A percentile compares a stretch with the other conserved stretches of the same genome.
phyloP scores from a whole-genome alignment of 1,139 yeast species.

The Schwanniomyces etchellsii region DNA sequence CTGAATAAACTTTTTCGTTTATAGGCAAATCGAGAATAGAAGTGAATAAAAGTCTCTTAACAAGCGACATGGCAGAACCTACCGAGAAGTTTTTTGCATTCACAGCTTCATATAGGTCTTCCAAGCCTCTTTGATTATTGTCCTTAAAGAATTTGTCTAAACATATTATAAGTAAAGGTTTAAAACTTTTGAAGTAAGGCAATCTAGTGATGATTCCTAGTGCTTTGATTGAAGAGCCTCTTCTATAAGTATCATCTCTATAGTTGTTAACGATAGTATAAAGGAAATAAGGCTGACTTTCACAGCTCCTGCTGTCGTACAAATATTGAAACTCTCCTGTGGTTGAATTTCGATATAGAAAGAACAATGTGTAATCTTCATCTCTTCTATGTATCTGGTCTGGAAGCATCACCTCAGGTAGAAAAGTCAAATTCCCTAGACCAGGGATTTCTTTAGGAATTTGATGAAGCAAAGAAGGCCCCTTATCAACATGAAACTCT shows the following conservation, averaged over 20 bases:
- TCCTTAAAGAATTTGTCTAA: constrained; percentile 40
- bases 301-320: constrained; percentile 26
- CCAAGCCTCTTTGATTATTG: constrained; percentile 17
- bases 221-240: constrained; percentile 56
- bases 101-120: constrained; percentile 26
- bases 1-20: constrained; percentile 38
- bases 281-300: constrained; percentile 42
- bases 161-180: constrained; percentile 51
- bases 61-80: constrained; percentile 19
- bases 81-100: constrained; percentile 30
- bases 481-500: constrained; percentile 55
- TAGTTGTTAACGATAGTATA: constrained; percentile 53
- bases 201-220: constrained; percentile 49
- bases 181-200: constrained; percentile 51
- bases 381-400: constrained; percentile 55
- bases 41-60: constrained; percentile 37
- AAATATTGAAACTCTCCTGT: constrained; percentile 40
- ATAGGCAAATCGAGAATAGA: constrained; percentile 44
- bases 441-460: constrained; percentile 46
- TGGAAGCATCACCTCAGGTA: constrained; percentile 61
- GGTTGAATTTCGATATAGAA: constrained; percentile 36
- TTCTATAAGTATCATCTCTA: constrained; percentile 37
- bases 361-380: constrained; percentile 57
- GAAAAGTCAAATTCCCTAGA: constrained; percentile 26
- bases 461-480: constrained; percentile 46